Percentiles rank a stretch among this genome's conserved stretches.
Evolutionary conservation across 1,284 basidiomycete genomes (phyloP).

Genomic region (Pseudozyma sp.): DNA sequence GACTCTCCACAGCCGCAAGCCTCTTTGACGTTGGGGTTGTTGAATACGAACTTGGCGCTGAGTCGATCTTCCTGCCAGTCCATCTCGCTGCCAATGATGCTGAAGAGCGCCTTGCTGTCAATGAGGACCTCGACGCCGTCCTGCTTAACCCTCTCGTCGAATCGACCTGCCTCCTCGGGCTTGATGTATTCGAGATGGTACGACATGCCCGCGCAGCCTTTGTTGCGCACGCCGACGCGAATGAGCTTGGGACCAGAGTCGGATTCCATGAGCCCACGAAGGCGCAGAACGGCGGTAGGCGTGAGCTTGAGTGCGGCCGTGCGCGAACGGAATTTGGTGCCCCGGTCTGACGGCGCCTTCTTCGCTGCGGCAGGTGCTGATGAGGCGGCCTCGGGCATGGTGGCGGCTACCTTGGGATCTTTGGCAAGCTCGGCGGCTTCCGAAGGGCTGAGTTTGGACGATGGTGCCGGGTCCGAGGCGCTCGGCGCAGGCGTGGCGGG

Average conservation of each 20-base stretch:
- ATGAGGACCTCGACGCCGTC: conserved; percentile 84
- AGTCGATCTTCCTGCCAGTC: conserved; percentile 84
- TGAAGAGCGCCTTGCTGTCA: conserved; percentile 96
- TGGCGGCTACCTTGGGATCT: conserved; percentile 40
- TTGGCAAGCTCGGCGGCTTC: conserved; percentile 37
- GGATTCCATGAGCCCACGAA: conserved; percentile 75
- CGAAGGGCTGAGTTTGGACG: conserved; percentile 28
- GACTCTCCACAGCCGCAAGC: conserved; percentile 93
- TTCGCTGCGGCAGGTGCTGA: conserved; percentile 18
- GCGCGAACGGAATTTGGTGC: conserved; percentile 54
- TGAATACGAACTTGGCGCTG: conserved; percentile 86
- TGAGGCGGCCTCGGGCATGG: conserved; percentile 46
- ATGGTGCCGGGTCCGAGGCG: conserved; percentile 30
- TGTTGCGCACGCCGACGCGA: conserved; percentile 94
- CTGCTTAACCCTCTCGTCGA: conserved; percentile 93
- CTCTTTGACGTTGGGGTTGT: conserved; percentile 79
- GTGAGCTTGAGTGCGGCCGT: conserved; percentile 68
- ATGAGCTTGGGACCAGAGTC: conserved; percentile 87
- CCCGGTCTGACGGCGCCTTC: conserved; percentile 39
- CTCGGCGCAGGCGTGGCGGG: conserved; percentile 37
- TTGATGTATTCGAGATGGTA: conserved; percentile 95
- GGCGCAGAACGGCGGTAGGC: conserved; percentile 76
- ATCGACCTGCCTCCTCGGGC: conserved; percentile 77
- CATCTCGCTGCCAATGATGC: conserved; percentile 98
- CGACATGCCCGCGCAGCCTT: conserved; percentile 97